phyloP scores from a whole-genome alignment of 495 filamentous ascomycete species.

The Talaromyces wortmannii region DNA sequence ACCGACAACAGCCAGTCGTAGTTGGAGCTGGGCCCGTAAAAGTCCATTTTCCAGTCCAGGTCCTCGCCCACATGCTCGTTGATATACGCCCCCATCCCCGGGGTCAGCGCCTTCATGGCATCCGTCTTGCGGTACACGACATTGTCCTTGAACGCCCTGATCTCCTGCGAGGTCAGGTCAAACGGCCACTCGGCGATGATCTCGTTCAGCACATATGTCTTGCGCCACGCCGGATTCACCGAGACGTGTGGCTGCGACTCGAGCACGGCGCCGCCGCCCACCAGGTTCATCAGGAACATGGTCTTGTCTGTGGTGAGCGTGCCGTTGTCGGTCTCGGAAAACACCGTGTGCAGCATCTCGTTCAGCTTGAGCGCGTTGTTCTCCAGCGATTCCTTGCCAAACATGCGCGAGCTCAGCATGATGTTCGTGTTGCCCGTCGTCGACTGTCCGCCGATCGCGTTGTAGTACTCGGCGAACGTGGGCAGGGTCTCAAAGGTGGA shows the following conservation, averaged over 20 bases:
- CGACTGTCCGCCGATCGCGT: slow-evolving; percentile 8
- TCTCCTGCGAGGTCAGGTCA: slow-evolving; percentile 15
- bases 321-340: slow-evolving; percentile 13
- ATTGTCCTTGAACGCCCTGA: slow-evolving; percentile 24
- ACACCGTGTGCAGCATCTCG: slow-evolving; percentile 17
- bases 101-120: slow-evolving; percentile 19
- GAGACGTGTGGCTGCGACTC: slow-evolving; percentile 19
- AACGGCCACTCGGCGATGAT: slow-evolving; percentile 10
- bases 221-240: slow-evolving; percentile 32
- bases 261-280: slow-evolving; percentile 29
- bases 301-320: slow-evolving; percentile 9
- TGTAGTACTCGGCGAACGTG: slow-evolving; percentile 18
- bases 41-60: slow-evolving; percentile 34
- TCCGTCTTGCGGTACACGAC: slow-evolving; percentile 31
- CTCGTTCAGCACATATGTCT: slow-evolving; percentile 20
- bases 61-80: slow-evolving; percentile 43
- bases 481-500: slow-evolving; percentile 13
- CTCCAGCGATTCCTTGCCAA: slow-evolving; percentile 20
- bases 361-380: slow-evolving; percentile 21
- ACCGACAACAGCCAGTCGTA: slow-evolving; percentile 26
- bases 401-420: slow-evolving; percentile 29
- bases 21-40: slow-evolving; percentile 39
- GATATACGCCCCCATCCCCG: slow-evolving; percentile 32
- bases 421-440: slow-evolving; percentile 16
- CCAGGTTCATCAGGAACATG: slow-evolving; percentile 18